These are phyloP conservation scores for Auriscalpium vulgare DNA, from an alignment of 768 basidiomycete genomes.

Conservation along the genomic window DNA sequence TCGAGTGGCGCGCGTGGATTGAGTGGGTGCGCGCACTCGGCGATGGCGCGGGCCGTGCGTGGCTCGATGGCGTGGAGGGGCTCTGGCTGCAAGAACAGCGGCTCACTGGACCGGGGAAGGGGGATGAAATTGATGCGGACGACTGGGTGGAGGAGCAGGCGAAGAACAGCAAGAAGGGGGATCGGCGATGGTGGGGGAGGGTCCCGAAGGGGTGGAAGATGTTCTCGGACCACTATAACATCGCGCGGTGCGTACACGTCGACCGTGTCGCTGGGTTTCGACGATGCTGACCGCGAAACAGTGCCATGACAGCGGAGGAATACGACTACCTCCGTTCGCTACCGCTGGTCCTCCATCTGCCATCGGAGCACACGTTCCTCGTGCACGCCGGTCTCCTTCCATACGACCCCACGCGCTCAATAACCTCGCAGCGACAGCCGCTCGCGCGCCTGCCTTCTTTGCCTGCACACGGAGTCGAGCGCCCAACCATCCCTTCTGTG, in stretches of 20 bases:
- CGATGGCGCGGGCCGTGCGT: slow-evolving; percentile 33
- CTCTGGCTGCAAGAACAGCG: slow-evolving; percentile 26
- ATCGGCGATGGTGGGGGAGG: slow-evolving; percentile 23
- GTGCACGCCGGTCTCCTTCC: slow-evolving; percentile 83
- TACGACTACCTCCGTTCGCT: slow-evolving; percentile 69
- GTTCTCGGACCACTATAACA: slow-evolving; percentile 66
- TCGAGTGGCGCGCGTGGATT: slow-evolving; percentile 87
- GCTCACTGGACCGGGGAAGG: too few relatives aligned
- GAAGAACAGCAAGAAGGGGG: slow-evolving; percentile 4
- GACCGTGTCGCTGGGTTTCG: background rate
- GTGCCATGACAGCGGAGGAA: slow-evolving; percentile 49
- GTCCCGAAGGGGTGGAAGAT: slow-evolving; percentile 55
- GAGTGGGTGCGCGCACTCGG: slow-evolving; percentile 56
- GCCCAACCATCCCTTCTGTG: slow-evolving; percentile 20
- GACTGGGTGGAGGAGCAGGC: background rate
- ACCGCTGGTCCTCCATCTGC: slow-evolving; percentile 69
- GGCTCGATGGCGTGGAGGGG: slow-evolving; percentile 45
- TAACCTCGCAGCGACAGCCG: slow-evolving; percentile 53
- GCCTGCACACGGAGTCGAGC: background rate
- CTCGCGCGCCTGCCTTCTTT: slow-evolving; percentile 27
- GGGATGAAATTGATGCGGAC: too few relatives aligned
- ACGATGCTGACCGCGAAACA: slow-evolving; percentile 14
- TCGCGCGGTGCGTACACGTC: slow-evolving; percentile 45
- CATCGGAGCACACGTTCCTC: slow-evolving; percentile 65
- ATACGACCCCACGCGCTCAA: slow-evolving; percentile 49